These are phyloP conservation scores for Paramecium caudatum DNA, from an alignment of 73 alveolate species.

Conservation along the genomic window DNA sequence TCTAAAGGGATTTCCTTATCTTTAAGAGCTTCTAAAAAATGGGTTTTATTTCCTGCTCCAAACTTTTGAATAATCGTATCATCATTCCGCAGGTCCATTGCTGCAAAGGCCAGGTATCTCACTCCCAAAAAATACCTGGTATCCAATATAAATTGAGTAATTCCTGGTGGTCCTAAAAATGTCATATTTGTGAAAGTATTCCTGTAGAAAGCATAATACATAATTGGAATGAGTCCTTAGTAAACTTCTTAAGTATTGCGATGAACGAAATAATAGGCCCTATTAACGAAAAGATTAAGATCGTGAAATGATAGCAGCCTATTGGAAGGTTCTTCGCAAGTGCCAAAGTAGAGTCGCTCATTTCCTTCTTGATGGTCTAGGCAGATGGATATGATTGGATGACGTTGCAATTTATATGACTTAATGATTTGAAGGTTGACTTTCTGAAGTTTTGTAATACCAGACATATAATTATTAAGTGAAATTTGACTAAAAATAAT, in stretches of 20 bases:
- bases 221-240: slow-evolving; percentile 26
- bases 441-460: background rate
- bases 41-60: slow-evolving; percentile 28
- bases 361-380: background rate
- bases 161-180: slow-evolving; percentile 57
- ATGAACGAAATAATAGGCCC: slow-evolving; percentile 29
- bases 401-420: background rate
- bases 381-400: slow-evolving; percentile 9
- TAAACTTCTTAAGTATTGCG: slow-evolving; percentile 29
- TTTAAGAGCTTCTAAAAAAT: background rate
- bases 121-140: slow-evolving; percentile 16
- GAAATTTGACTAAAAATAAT: background rate
- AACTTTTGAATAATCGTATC: background rate
- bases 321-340: slow-evolving; percentile 42
- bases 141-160: background rate
- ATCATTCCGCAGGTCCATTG: background rate
- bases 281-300: slow-evolving; percentile 33
- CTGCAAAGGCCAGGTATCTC: slow-evolving; percentile 4
- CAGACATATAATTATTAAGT: background rate
- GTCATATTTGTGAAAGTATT: slow-evolving; percentile 42
- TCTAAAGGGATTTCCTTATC: background rate
- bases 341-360: slow-evolving; percentile 36
- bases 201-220: slow-evolving; percentile 43
- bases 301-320: slow-evolving; percentile 17
- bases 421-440: slow-evolving; percentile 36